These are phyloP conservation scores for Trichoderma breve DNA, from an alignment of 2,329 filamentous ascomycete genomes.

Conservation along the genomic window DNA sequence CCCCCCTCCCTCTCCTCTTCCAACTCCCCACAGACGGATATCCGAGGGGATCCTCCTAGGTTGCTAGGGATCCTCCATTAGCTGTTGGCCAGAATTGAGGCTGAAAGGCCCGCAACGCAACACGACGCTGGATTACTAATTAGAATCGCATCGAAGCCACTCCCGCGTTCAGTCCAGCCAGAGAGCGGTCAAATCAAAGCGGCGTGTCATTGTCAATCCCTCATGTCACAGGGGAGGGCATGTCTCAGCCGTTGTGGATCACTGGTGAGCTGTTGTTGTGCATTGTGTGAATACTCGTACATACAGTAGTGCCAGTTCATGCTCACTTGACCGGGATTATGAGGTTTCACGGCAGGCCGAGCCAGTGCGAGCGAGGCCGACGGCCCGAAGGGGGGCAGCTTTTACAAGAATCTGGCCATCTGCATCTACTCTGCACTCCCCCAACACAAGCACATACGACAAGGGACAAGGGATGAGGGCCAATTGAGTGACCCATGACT, in stretches of 20 bases:
- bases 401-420: background rate
- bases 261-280: background rate
- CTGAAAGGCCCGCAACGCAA: background rate
- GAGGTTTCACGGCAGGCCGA: background rate
- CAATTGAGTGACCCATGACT: background rate
- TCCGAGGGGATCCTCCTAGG: background rate
- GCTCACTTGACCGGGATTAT: background rate
- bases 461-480: background rate
- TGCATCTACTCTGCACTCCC: background rate
- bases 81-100: background rate
- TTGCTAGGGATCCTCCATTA: background rate
- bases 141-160: slow-evolving; percentile 14
- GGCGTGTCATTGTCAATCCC: background rate
- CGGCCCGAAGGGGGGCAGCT: background rate
- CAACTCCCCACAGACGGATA: background rate
- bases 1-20: background rate
- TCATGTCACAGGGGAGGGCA: background rate
- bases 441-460: background rate
- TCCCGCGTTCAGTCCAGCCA: background rate
- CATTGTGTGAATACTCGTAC: background rate
- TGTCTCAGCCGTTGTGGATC: background rate
- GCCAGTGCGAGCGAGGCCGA: background rate
- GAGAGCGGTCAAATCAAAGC: background rate
- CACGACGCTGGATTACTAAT: slow-evolving; percentile 13
- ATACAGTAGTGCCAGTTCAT: background rate